These are phyloP conservation scores for Clohesyomyces aquaticus DNA, from an alignment of 495 filamentous ascomycete genomes.

Conservation along the genomic window DNA sequence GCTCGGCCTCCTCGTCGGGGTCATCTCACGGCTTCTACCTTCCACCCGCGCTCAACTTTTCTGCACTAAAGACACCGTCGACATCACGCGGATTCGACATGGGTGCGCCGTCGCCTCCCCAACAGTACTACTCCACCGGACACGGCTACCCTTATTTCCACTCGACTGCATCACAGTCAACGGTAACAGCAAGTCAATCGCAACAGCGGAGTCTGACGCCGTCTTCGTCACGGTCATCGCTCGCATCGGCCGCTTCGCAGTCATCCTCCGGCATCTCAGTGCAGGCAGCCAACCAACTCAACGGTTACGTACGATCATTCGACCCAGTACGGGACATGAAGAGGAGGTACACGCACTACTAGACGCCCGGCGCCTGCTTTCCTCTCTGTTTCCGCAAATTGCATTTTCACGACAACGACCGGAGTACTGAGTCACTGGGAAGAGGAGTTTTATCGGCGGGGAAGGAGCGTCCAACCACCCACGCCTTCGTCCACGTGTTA, in stretches of 20 bases:
- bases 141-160: constrained; percentile 40
- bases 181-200: constrained; percentile 38
- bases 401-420: constrained; percentile 23
- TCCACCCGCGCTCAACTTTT: constrained; percentile 71
- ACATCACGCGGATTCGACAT: constrained; percentile 32
- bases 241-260: constrained; percentile 66
- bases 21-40: constrained; percentile 61
- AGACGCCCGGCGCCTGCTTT: constrained; percentile 5
- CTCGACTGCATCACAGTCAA: constrained; percentile 18
- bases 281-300: constrained; percentile 76
- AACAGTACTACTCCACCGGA: constrained; percentile 29
- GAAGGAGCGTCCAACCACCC: not conserved
- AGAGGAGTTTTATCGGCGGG: constrained; percentile 2
- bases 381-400: constrained; percentile 12
- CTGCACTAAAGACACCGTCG: constrained; percentile 48
- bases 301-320: constrained; percentile 84
- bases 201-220: constrained; percentile 60
- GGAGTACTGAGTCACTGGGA: constrained; percentile 18
- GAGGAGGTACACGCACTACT: constrained; percentile 55
- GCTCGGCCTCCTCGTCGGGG: constrained; percentile 31
- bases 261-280: constrained; percentile 66
- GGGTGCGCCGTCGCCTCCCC: constrained; percentile 27
- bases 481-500: constrained; percentile 7
- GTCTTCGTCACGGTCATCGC: constrained; percentile 82
- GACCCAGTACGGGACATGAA: constrained; percentile 74